Evolutionary conservation across 305 asterid species (phyloP).

Genomic region (Rubia balearica): DNA sequence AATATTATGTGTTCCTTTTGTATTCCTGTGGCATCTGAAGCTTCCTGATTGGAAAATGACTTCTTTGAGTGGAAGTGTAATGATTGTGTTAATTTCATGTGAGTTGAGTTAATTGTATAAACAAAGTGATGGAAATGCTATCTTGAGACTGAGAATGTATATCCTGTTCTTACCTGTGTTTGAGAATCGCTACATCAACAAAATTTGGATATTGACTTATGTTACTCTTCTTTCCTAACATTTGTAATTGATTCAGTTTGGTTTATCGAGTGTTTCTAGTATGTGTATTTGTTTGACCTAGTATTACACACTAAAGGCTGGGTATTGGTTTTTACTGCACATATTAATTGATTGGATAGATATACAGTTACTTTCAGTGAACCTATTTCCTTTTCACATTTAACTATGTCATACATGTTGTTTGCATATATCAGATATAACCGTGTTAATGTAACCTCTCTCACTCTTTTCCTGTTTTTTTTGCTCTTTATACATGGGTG

Average conservation of each 20-base stretch:
- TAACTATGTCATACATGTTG: neutral
- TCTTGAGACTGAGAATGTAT: too few relatives aligned
- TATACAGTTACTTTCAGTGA: neutral
- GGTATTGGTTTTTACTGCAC: neutral
- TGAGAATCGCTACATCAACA: too few relatives aligned
- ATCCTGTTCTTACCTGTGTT: neutral
- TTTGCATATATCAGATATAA: neutral
- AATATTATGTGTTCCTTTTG: too few relatives aligned
- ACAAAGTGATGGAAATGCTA: neutral
- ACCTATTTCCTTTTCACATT: conserved; percentile 1
- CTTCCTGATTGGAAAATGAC: too few relatives aligned
- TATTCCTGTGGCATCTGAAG: too few relatives aligned
- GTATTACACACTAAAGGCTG: too few relatives aligned
- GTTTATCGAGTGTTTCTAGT: neutral
- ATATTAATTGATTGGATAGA: neutral
- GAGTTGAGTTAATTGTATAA: neutral
- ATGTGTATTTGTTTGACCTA: neutral
- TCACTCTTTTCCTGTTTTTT: neutral
- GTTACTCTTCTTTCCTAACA: neutral
- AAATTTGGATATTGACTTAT: neutral
- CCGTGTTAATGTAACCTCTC: neutral
- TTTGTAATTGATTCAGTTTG: neutral
- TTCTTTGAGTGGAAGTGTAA: neutral
- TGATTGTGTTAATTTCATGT: neutral
- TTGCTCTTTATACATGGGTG: conserved; percentile 38